A percentile compares a stretch with the other conserved stretches of the same genome.
Evolutionary conservation across 805 yeast genomes (phyloP).

Genomic region (Vanderwaltozyma polyspora): DNA sequence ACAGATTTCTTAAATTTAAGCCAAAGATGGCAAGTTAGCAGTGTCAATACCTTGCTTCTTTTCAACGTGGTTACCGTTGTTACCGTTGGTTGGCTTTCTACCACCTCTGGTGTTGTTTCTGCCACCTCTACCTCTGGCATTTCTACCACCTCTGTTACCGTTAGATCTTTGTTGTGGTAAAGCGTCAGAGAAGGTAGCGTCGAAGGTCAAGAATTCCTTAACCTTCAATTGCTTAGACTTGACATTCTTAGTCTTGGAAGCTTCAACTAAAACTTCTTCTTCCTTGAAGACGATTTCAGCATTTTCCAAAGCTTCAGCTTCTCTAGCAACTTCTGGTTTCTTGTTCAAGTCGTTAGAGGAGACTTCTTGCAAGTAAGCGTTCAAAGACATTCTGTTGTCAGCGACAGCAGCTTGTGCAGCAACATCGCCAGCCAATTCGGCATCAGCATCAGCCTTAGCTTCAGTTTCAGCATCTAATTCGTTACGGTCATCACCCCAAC

Average conservation of each 20-base stretch:
- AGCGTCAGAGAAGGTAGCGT: constrained; percentile 59
- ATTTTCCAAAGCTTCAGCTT: constrained; percentile 23
- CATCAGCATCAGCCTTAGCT: constrained; percentile 55
- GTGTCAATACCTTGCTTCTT: constrained; percentile 37
- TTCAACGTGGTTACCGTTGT: constrained; percentile 16
- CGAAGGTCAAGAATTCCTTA: constrained; percentile 66
- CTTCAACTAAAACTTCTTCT: constrained; percentile 46
- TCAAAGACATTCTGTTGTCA: constrained; percentile 54
- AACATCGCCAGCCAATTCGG: constrained; percentile 43
- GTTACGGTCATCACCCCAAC: constrained; percentile 76
- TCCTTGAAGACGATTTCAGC: constrained; percentile 57
- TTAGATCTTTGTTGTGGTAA: constrained; percentile 17
- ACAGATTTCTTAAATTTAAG: constrained; percentile 18
- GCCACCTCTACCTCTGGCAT: constrained; percentile 40
- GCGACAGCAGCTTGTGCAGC: constrained; percentile 32
- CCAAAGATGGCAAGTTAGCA: constrained; percentile 66
- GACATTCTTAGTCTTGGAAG: constrained; percentile 55
- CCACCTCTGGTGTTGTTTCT: constrained; percentile 65
- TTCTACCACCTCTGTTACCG: constrained; percentile 25
- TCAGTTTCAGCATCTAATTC: constrained; percentile 56
- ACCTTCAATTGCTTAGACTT: constrained; percentile 71
- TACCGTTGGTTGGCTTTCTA: constrained; percentile 39
- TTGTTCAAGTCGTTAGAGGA: constrained; percentile 45
- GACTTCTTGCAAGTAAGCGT: constrained; percentile 67
- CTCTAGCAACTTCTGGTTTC: constrained; percentile 35